Conservation (phyloP, 2,329 filamentous ascomycete species). For the Chalaropsis ovoidea region DNA sequence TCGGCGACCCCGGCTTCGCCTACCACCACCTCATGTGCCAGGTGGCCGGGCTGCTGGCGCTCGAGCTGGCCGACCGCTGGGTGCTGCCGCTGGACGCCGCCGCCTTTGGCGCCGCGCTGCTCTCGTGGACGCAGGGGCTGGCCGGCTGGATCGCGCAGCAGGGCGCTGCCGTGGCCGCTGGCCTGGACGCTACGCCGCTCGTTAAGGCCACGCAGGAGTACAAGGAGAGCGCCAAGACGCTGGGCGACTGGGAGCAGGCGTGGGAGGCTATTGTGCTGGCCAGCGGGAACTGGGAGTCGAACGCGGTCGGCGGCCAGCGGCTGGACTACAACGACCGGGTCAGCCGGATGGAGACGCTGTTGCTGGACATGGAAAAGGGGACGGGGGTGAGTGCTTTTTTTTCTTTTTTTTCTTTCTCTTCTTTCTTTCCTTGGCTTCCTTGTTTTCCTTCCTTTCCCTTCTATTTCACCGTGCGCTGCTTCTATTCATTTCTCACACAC, state of each 20-base stretch:
- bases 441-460: no score
- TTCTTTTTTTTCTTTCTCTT: neutral
- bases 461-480: neutral
- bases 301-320: conserved; percentile 55
- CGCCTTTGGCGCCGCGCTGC: conserved; percentile 58
- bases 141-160: conserved; percentile 53
- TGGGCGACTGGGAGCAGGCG: conserved; percentile 58
- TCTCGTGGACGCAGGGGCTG: conserved; percentile 56
- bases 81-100: conserved; percentile 73
- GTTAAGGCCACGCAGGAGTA: conserved; percentile 52
- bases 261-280: conserved; percentile 67
- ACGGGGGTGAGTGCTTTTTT: conserved; percentile 56
- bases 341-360: conserved; percentile 67
- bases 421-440: no score
- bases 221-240: conserved; percentile 39
- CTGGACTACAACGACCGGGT: conserved; percentile 69
- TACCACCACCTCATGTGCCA: conserved; percentile 74
- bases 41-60: conserved; percentile 68
- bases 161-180: conserved; percentile 28
- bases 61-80: conserved; percentile 73
- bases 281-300: conserved; percentile 65
- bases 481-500: conserved; percentile 12
- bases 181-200: conserved; percentile 32
- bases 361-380: conserved; percentile 63
- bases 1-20: conserved; percentile 70